Conservation (phyloP, 148 eudicot genomes). For the Vaccinium corymbosum region DNA sequence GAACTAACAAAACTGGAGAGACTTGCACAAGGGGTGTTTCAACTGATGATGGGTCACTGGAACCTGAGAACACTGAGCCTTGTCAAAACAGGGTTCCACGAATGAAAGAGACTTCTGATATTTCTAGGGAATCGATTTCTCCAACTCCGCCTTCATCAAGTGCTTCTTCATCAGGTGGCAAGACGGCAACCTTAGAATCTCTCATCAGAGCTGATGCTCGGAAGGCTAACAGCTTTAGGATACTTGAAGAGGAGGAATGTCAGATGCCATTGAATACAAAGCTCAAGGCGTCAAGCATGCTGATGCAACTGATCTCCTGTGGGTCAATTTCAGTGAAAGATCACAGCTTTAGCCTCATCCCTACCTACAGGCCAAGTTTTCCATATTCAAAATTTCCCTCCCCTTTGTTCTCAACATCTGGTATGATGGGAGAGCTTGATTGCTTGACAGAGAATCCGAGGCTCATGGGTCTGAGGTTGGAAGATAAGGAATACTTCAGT, state of each 20-base stretch:
- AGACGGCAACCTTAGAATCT: conserved; percentile 79
- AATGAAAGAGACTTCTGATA: conserved; percentile 35
- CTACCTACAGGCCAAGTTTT: conserved; percentile 68
- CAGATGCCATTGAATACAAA: conserved; percentile 43
- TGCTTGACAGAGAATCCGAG: conserved; percentile 67
- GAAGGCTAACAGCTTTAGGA: conserved; percentile 68
- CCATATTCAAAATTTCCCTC: conserved; percentile 70
- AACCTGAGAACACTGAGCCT: conserved; percentile 33
- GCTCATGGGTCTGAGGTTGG: conserved; percentile 53
- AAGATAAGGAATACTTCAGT: conserved; percentile 93
- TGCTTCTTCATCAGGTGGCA: conserved; percentile 66
- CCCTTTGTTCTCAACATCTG: conserved; percentile 75
- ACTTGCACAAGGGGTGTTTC: conserved; percentile 81
- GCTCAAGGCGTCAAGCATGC: conserved; percentile 66
- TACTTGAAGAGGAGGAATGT: conserved; percentile 46
- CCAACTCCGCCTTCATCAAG: conserved; percentile 61
- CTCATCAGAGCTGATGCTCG: conserved; percentile 77
- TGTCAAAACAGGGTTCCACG: conserved; percentile 19
- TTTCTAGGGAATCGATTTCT: conserved; percentile 37
- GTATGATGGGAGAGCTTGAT: conserved; percentile 81
- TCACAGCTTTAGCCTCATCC: conserved; percentile 78
- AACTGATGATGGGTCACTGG: conserved; percentile 63
- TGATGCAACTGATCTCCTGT: conserved; percentile 91
- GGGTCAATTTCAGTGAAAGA: conserved; percentile 91
- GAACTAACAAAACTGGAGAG: conserved; percentile 34